Evolutionary conservation across 2,329 filamentous ascomycete species (phyloP).

Genomic region (Talaromyces sp.): DNA sequence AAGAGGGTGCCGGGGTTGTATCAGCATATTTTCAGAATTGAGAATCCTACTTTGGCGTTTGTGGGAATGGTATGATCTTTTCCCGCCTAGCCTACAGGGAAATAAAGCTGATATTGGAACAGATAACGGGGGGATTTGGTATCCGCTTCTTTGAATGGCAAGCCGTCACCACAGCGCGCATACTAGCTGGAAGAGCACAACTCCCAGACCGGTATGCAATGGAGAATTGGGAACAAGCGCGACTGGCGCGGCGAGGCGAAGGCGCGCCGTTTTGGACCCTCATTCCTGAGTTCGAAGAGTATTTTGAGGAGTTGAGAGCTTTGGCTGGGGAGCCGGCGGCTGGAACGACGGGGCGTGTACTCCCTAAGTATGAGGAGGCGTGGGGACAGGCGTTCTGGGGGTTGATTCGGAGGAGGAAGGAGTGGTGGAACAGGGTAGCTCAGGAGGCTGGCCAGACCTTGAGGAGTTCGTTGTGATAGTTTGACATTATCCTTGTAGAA

Average conservation of each 20-base stretch:
- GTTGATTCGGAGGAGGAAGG: slow-evolving; percentile 15
- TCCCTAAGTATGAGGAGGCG: slow-evolving; percentile 38
- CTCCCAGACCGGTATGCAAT: slow-evolving; percentile 13
- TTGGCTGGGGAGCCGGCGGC: slow-evolving; percentile 39
- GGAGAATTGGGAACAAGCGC: slow-evolving; percentile 27
- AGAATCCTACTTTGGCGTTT: slow-evolving; percentile 29
- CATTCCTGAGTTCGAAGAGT: slow-evolving; percentile 36
- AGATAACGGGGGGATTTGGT: slow-evolving; percentile 26
- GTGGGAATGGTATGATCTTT: slow-evolving; percentile 23
- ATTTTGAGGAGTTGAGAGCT: slow-evolving; percentile 38
- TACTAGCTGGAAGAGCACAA: slow-evolving; percentile 23
- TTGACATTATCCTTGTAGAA: neutral
- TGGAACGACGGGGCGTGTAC: slow-evolving; percentile 33
- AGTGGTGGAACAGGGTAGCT: neutral
- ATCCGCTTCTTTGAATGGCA: slow-evolving; percentile 33
- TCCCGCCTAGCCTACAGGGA: too few relatives aligned
- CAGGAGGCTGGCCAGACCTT: neutral
- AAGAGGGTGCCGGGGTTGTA: slow-evolving; percentile 28
- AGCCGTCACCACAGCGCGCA: slow-evolving; percentile 29
- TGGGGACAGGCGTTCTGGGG: slow-evolving; percentile 26
- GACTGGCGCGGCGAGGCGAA: slow-evolving; percentile 23
- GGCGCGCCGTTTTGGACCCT: slow-evolving; percentile 24
- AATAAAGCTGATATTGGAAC: neutral
- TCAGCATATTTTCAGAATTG: slow-evolving; percentile 30
- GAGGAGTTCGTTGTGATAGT: neutral